Evolutionary conservation across 2,329 filamentous ascomycete genomes (phyloP), one percentile per base, ranked within the genome.

Genomic region (Lecanicillium sp.): DNA sequence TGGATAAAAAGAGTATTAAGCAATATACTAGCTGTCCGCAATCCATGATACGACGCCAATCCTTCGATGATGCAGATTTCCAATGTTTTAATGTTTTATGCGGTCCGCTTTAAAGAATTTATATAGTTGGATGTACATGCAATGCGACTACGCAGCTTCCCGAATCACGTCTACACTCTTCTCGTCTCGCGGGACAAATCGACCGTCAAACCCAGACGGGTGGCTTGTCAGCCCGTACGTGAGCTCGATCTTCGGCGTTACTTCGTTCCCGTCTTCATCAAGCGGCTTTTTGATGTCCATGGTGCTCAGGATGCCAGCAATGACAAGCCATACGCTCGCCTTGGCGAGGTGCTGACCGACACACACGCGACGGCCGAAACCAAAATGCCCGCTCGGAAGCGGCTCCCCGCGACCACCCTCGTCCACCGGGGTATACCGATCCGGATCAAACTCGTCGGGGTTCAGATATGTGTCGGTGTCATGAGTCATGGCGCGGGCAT

Each of bases 331-430:
- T 2, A 73, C 61, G 24, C 63, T 66, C 3, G 66, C 66, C 23
- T 65, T 71, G 2, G 77, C 78, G 9, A 82, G 58, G 42, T 69
- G 67, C 50, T 72, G 68, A 1, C 76, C 75, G 5, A 69, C 64
- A 54, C 75, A 79, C 9, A 73, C 66, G 17, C 76, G 65, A 17
- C 70, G 67, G 1, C 77, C 76, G 58, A 75, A 79, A 3, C 76
- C 75, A 57, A 79, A 75, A 29, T 70, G 69, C 2, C 71, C 73
- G 15, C 59, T 62, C 0, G 71, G 73, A 39, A 66, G 62, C 17
- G 74, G 70, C 57, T 75, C 73, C 6, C 69, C 69, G 17, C 58
- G 57, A 53, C 58, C 73, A 4, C 67, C 64, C 38, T 68, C 55
- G 7, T 60, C 54, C 9, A 49, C 45, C 0, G 64, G 58, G 1